Evolutionary conservation across 2,329 filamentous ascomycete genomes (phyloP).

Genomic region (Fusarium pseudocircinatum): DNA sequence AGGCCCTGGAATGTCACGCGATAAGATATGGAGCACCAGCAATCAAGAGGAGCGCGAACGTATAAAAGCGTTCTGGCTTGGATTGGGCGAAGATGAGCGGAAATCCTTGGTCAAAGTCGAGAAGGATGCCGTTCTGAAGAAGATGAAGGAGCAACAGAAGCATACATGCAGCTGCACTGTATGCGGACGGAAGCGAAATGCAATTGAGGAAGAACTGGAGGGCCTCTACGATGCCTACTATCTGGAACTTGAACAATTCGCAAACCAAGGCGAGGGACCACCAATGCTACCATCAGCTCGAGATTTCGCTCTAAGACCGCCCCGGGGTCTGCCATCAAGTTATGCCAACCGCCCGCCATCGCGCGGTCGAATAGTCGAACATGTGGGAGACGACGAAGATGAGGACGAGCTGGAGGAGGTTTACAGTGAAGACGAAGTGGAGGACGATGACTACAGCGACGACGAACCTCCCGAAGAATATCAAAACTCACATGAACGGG

Average conservation of each 20-base stretch:
- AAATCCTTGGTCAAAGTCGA: slow-evolving; percentile 97
- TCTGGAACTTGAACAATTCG: slow-evolving; percentile 96
- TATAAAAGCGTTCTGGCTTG: slow-evolving; percentile 98
- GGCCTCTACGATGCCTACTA: slow-evolving; percentile 99
- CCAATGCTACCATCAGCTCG: slow-evolving; percentile 63
- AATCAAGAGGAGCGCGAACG: slow-evolving; percentile 94
- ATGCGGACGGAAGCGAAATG: slow-evolving; percentile 93
- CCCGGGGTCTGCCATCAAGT: slow-evolving; percentile 66
- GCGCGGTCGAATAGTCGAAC: slow-evolving; percentile 77
- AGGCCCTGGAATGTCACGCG: slow-evolving; percentile 67
- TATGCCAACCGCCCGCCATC: slow-evolving; percentile 76
- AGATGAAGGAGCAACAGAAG: slow-evolving; percentile 99
- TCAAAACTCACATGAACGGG: slow-evolving; percentile 69
- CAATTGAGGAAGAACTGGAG: slow-evolving; percentile 97
- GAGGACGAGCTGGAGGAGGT: slow-evolving; percentile 64
- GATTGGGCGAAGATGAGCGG: slow-evolving; percentile 90
- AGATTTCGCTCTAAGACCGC: slow-evolving; percentile 68
- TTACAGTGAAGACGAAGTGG: slow-evolving; percentile 63
- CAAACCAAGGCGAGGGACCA: slow-evolving; percentile 79
- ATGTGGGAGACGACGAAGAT: slow-evolving; percentile 66
- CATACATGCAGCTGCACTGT: slow-evolving; percentile 98
- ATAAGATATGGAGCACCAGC: slow-evolving; percentile 97
- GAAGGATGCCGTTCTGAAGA: slow-evolving; percentile 96
- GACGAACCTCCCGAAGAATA: slow-evolving; percentile 75
- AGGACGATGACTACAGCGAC: slow-evolving; percentile 70